Evolutionary conservation across 2,329 filamentous ascomycete genomes (phyloP).

Genomic region (Curvularia sp.): DNA sequence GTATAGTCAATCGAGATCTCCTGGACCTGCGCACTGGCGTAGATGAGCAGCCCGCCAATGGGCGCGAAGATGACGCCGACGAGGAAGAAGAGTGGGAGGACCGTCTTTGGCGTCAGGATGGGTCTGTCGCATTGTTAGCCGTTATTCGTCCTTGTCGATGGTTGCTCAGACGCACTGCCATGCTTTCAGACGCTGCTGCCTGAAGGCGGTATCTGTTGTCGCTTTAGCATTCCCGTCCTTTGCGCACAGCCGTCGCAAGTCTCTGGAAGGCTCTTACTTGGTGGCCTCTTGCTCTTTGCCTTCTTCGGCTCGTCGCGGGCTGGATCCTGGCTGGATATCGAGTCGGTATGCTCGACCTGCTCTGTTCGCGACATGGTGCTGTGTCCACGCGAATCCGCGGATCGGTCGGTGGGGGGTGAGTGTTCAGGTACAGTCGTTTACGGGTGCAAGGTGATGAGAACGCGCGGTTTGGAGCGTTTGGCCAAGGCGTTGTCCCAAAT

Average conservation of each 20-base stretch:
- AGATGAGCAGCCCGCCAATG: slow-evolving; percentile 85
- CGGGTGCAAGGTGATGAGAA: slow-evolving; percentile 18
- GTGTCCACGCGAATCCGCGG: slow-evolving; percentile 43
- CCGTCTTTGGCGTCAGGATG: slow-evolving; percentile 93
- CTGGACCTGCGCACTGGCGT: slow-evolving; percentile 86
- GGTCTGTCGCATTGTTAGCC: slow-evolving; percentile 67
- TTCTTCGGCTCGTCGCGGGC: slow-evolving; percentile 60
- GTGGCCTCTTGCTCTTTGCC: slow-evolving; percentile 87
- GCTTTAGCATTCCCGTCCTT: slow-evolving; percentile 29
- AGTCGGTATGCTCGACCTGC: slow-evolving; percentile 53
- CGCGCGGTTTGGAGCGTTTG: slow-evolving; percentile 33
- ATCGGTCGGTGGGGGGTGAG: slow-evolving; percentile 24
- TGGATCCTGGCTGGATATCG: slow-evolving; percentile 54
- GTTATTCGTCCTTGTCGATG: neutral
- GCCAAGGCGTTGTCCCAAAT: slow-evolving; percentile 32
- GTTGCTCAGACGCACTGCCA: slow-evolving; percentile 78
- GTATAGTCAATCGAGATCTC: slow-evolving; percentile 93
- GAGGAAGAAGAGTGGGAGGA: slow-evolving; percentile 87
- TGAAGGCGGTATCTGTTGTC: slow-evolving; percentile 84
- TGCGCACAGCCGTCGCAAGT: slow-evolving; percentile 14
- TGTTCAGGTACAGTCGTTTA: slow-evolving; percentile 10
- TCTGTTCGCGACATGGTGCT: slow-evolving; percentile 55
- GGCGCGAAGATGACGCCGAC: slow-evolving; percentile 93
- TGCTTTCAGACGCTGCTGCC: slow-evolving; percentile 95
- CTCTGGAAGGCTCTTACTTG: slow-evolving; percentile 66